Evolutionary conservation across 148 eudicot species (phyloP).

Genomic region (Spergularia marina): DNA sequence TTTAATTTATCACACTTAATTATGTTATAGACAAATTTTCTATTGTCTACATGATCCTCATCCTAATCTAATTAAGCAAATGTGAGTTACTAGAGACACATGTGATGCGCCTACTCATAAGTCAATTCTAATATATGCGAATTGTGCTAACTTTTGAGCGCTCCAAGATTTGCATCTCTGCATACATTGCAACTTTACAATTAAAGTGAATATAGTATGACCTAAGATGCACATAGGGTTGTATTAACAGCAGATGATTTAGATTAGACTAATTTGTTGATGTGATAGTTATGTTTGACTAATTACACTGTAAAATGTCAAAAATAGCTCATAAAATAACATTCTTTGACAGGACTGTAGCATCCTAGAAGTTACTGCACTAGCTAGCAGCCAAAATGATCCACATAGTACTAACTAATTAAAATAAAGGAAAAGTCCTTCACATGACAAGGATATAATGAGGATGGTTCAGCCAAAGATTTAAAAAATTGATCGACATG

Average conservation of each 20-base stretch:
- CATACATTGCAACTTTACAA: background rate
- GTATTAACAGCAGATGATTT: background rate
- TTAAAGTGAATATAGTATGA: background rate
- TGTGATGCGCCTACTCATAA: no score
- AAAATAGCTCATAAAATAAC: constrained; percentile 2
- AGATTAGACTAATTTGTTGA: background rate
- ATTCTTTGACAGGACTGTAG: background rate
- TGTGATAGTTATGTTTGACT: constrained; percentile 19
- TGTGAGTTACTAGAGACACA: no score
- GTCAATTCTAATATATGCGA: no score
- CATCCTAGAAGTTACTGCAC: constrained; percentile 11
- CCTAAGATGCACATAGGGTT: background rate
- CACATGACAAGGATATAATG: background rate
- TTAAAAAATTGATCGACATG: background rate
- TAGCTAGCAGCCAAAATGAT: background rate
- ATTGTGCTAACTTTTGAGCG: no score
- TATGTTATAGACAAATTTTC: no score
- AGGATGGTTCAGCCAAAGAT: background rate
- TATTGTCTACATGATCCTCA: no score
- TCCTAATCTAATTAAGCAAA: no score
- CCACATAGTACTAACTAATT: background rate
- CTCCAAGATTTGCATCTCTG: background rate
- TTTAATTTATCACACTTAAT: no score
- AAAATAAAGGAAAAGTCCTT: background rate
- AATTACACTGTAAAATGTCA: background rate